A percentile compares a stretch with the other conserved stretches of the same genome.
Conservation (phyloP, 257 asterid genomes). For the Jacaranda mimosifolia region DNA sequence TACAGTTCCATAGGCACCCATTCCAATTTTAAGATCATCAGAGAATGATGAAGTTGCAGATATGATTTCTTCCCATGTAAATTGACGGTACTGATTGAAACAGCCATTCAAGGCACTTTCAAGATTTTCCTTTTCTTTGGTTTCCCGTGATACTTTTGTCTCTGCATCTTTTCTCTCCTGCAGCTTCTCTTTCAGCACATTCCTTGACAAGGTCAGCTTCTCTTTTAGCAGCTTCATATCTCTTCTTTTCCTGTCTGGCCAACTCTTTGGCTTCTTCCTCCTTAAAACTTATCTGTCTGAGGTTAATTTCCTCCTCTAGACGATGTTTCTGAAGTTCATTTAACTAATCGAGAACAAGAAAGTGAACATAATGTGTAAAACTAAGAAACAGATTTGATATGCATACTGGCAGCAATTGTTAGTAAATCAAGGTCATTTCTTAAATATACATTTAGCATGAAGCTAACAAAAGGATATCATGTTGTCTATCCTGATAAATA, state of each 20-base stretch:
- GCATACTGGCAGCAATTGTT: no score
- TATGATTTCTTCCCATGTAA: conserved; percentile 84
- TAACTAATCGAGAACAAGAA: conserved; percentile 51
- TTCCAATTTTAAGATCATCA: conserved; percentile 77
- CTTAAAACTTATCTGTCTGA: conserved; percentile 58
- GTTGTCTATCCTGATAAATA: no score
- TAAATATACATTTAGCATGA: no score
- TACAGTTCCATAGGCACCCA: conserved; percentile 91
- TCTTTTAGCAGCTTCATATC: conserved; percentile 62
- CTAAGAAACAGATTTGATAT: no score
- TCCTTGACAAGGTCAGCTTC: conserved; percentile 71
- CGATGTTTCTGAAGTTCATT: conserved; percentile 70
- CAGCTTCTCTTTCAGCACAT: conserved; percentile 77
- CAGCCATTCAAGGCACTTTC: conserved; percentile 65
- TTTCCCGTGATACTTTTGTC: conserved; percentile 52
- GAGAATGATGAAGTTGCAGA: conserved; percentile 77
- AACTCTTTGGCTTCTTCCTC: conserved; percentile 83
- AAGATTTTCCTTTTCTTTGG: conserved; percentile 74
- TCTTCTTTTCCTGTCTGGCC: conserved; percentile 64
- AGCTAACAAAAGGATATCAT: no score
- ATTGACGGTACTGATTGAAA: conserved; percentile 61
- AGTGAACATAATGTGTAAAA: background rate
- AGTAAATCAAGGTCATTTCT: no score
- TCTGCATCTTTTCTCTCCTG: conserved; percentile 80
- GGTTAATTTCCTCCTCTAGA: conserved; percentile 69